These are phyloP conservation scores for Linderniella brevidens DNA, from an alignment of 257 asterid genomes.

Conservation along the genomic window DNA sequence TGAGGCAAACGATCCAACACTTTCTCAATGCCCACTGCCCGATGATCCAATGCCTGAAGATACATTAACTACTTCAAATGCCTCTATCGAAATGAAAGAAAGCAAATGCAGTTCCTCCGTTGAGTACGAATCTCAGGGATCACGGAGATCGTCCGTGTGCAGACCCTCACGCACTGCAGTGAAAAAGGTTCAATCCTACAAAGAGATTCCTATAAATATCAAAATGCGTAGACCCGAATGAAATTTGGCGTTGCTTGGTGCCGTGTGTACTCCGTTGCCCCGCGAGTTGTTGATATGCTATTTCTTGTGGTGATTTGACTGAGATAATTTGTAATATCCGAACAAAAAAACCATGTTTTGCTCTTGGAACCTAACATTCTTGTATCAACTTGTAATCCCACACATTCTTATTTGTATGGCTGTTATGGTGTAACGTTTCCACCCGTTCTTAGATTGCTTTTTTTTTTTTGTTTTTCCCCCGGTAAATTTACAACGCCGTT, in stretches of 20 bases:
- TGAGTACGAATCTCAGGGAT: neutral
- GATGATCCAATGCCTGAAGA: neutral
- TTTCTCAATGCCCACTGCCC: neutral
- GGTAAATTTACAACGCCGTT: no score
- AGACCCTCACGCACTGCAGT: neutral
- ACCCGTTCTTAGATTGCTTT: no score
- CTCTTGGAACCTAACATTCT: no score
- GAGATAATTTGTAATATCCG: no score
- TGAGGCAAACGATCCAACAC: neutral
- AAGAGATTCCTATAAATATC: neutral
- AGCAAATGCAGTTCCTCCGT: neutral
- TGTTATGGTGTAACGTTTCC: no score
- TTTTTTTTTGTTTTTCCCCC: no score
- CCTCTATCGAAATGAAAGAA: neutral
- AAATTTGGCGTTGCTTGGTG: neutral
- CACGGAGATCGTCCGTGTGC: neutral
- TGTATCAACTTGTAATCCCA: no score
- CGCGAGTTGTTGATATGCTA: no score
- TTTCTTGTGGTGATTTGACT: no score
- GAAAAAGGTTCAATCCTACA: slow-evolving; percentile 5
- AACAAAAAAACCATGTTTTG: no score
- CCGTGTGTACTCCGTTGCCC: no score
- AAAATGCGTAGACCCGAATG: slow-evolving; percentile 6
- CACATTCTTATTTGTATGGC: no score
- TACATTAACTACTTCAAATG: neutral